Base-by-base conservation (phyloP, 306 rosid genomes). In the Parietaria judaica region DNA sequence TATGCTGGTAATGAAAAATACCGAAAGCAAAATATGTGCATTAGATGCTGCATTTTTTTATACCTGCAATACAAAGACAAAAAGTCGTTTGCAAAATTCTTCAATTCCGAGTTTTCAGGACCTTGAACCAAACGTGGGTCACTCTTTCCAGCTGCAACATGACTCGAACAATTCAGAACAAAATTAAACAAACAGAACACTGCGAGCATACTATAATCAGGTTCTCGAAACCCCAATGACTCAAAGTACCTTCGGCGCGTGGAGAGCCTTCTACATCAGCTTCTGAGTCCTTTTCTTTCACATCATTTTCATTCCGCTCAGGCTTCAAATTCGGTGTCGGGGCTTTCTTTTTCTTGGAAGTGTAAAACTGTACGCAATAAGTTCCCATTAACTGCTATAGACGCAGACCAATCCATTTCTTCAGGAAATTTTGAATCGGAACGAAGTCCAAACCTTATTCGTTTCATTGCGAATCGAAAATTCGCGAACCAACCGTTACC, bases 1-100 rank as follows among this genome's bases (percentile, higher is more conserved):
- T n/a, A 48, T 8, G 17, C 58, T 12, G 38, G 17, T 11, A 53
- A 4, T 6, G 52, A 46, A 38, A 16, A 62, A 16, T 47, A 36
- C 13, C 7, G 14, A 14, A 54, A 7, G 52, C 54, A 41, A 44
- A 52, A 44, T 14, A 51, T 3, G 60, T 49, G n/a, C 3, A 36
- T 36, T 36, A 14, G 15, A 51, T 11, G 48, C 57, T 43, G 39
- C 43, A 23, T 23, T 43, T 41, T 41, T 41, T 58, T 44, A 14
- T 80, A 92, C 98, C 98, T 69, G 72, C 95, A 86, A 66, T 88
- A 88, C 71, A 88, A 16, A 66, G 98, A 81, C 86, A 86, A 68
- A 63, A 86, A 76, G 44, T 82, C 82, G 3, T 72, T 79, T 61
- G 83, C 81, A 75, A 88, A 80, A 77, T 74, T 79, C 60, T 77